These are phyloP conservation scores for Tremella mesenterica DNA, from an alignment of 768 basidiomycete species.

Conservation along the genomic window DNA sequence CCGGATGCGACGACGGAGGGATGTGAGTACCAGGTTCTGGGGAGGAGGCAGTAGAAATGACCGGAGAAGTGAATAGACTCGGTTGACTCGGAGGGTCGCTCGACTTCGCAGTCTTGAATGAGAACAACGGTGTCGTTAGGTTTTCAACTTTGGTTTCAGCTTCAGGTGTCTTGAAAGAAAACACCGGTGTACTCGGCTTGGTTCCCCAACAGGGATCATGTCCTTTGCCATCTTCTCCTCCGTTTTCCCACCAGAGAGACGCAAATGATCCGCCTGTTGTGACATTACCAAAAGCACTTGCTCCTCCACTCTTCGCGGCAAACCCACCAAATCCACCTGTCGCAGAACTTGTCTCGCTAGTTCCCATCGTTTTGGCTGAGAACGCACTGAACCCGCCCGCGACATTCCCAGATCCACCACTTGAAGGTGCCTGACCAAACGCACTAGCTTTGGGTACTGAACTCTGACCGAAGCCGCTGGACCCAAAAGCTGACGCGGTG, in stretches of 20 bases:
- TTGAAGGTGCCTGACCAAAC: conserved; percentile 45
- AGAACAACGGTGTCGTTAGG: too few relatives aligned
- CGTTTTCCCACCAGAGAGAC: not conserved
- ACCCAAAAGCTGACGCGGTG: conserved; percentile 1
- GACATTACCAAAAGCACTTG: not conserved
- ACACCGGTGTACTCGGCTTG: not conserved
- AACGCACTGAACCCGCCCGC: conserved; percentile 34
- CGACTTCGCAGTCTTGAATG: too few relatives aligned
- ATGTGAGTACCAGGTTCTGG: too few relatives aligned
- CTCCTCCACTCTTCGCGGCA: conserved; percentile 2
- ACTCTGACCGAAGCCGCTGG: conserved; percentile 19
- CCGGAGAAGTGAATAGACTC: too few relatives aligned
- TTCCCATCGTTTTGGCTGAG: conserved; percentile 13
- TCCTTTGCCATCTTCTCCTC: not conserved
- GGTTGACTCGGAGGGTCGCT: too few relatives aligned
- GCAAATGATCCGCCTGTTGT: conserved; percentile 1
- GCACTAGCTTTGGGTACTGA: conserved; percentile 21
- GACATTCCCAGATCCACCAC: conserved; percentile 5
- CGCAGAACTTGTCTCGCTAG: not conserved
- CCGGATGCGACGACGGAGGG: too few relatives aligned
- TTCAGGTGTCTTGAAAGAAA: not conserved
- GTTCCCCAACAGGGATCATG: not conserved
- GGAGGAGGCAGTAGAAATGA: too few relatives aligned
- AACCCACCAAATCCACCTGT: conserved; percentile 9
- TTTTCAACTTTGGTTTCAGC: not conserved